These are phyloP conservation scores for Pleurotus platypus DNA, from an alignment of 768 basidiomycete genomes.

Conservation along the genomic window DNA sequence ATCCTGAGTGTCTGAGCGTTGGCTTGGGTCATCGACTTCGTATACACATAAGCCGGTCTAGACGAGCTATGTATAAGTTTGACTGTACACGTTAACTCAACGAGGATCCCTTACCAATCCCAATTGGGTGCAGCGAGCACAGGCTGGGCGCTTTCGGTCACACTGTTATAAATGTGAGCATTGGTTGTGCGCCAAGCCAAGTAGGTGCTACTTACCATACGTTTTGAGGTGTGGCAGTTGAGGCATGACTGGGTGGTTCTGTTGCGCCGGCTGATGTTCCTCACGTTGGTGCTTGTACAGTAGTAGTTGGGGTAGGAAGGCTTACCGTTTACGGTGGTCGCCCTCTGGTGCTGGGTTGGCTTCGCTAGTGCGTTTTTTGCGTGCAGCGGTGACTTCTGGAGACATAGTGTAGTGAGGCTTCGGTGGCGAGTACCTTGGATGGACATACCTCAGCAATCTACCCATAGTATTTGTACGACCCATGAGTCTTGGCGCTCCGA, in stretches of 20 bases:
- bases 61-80: neutral
- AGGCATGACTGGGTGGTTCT: conserved; percentile 72
- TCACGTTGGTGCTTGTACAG: neutral
- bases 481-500: conserved; percentile 19
- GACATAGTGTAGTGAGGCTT: conserved; percentile 21
- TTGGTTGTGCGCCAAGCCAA: neutral
- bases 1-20: conserved; percentile 45
- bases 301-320: conserved; percentile 21
- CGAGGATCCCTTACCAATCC: conserved; percentile 33
- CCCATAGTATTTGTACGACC: conserved; percentile 22
- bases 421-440: conserved; percentile 8
- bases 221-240: conserved; percentile 71
- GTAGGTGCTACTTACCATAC: conserved; percentile 48
- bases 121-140: conserved; percentile 48
- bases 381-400: conserved; percentile 20
- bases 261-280: conserved; percentile 49
- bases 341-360: conserved; percentile 35
- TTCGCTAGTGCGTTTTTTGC: conserved; percentile 24
- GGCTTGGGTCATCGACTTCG: conserved; percentile 73
- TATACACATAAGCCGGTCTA: conserved; percentile 84
- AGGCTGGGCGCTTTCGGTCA: conserved; percentile 47
- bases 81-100: neutral
- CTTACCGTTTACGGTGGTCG: conserved; percentile 54
- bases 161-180: conserved; percentile 28
- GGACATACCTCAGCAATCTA: conserved; percentile 10